Base-by-base conservation (phyloP, 495 filamentous ascomycete species). In the Aspergillus incahuasiensis region DNA sequence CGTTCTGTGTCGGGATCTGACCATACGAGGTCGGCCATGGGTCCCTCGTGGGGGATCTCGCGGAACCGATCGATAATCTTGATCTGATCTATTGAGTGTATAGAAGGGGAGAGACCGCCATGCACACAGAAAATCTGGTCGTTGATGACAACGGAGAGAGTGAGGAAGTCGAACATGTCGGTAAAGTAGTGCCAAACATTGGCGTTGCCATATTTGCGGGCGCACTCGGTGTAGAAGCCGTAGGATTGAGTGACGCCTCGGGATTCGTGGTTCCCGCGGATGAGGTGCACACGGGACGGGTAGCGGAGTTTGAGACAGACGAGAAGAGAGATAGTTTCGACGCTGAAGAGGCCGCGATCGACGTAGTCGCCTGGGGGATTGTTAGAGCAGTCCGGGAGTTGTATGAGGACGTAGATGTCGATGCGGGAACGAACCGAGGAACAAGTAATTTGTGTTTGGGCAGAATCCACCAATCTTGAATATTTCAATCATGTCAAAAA, bases 101-200 rank as follows among this genome's bases (percentile, higher is more conserved):
- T 97, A 5, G 89, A 95, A 0, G 94, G 94, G 6, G 90, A 95
- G 25, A 97, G 83, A 9, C 94, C 91, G 60, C 94, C 94, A 69
- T 98, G 94, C 6, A 98, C 94, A 68, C 94, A 98, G 71, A 98
- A 97, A 60, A 98, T 97, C 69, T 97, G 88, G 69, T 98, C 86
- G 72, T 97, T 94, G 66, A 98, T 97, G 56, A 98, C 94, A 35
- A 97, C 95, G 59, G 89, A 94, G 43, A 98, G 75, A 3, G 92
- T 96, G 50, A 98, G 81, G 67, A 92, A 98, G 74, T 98, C 94
- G 72, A 98, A 98, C 92, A 98, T 97, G 73, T 98, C 94, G 49
- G 94, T 98, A 64, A 98, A 98, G 70, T 97, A 92, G 68, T 97
- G 95, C 94, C 94, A 98, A 9, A 98, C 95, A 59, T 94, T 96